Base-by-base conservation (phyloP, 2,329 filamentous ascomycete genomes). In the Lecanoromycetidae sp. region DNA sequence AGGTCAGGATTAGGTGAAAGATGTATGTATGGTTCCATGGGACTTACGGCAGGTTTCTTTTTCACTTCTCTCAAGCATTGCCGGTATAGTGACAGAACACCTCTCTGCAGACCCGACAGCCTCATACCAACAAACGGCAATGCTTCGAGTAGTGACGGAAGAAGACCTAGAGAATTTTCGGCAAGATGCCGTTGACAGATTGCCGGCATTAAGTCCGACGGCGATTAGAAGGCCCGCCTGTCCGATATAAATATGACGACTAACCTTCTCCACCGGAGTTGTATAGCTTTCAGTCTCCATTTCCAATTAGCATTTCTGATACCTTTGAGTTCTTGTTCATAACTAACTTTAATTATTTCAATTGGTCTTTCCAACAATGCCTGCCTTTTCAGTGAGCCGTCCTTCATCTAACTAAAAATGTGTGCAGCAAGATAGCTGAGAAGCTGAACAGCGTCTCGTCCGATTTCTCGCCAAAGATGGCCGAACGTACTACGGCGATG, bases 101-200 rank as follows among this genome's bases (percentile, higher is more conserved):
- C 87, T 58, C 77, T 82, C 62, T 96, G 90, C n/a, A 96, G 71
- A 29, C 91, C 91, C 6, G 88, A 94, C 22, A 88, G 70, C 57
- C 79, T 74, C 68, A 68, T 68, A 12, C 27, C 40, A 19, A 30
- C 2, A 3, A 12, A 9, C 10, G 17, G n/a, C 3, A 20, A 23
- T 13, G 7, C 12, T 33, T 13, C 20, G 7, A 27, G n/a, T 13
- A n/a, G 9, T 5, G 9, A 10, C 5, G 22, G 32, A n/a, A n/a
- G n/a, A n/a, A n/a, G n/a, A n/a, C n/a, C n/a, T 32, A 15, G 15
- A 42, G 29, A 34, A 2, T 43, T 10, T 5, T 23, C 17, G 17
- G 42, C 17, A 22, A 30, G 25, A 30, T 27, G 32, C 23, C 42
- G 42, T 17, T 36, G 26, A 8, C n/a, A 30, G 4, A 13, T 19